Base-by-base conservation (phyloP, 257 asterid genomes). In the Salvia splendens region DNA sequence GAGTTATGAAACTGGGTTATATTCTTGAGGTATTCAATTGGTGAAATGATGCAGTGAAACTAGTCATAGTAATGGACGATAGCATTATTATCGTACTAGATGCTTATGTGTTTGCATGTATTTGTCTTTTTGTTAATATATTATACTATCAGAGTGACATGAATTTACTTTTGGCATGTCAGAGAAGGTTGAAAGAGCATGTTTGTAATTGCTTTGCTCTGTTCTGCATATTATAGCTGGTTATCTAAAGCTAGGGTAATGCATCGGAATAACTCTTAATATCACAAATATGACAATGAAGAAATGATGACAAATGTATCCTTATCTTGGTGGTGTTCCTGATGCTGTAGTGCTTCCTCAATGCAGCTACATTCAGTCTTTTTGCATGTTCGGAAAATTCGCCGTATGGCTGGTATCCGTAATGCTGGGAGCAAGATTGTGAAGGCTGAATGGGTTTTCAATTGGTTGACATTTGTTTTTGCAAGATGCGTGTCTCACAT, bases 331-430 rank as follows among this genome's bases (percentile, higher is more conserved):
- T 24, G 41, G 64, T 61, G 43, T 66, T 65, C 43, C 45, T 70
- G 63, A 70, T 58, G 24, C 50, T 50, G 15, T 12, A 12, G 7
- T 45, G 63, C 66, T 42, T 75, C 32, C 62, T 61, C 9, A 16
- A 41, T 79, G 82, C 82, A 88, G 95, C 59, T 92, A 65, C 97
- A 89, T 71, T 89, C 95, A 0, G 68, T 87, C 48, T 84, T 89
- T 64, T 61, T 89, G 62, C 98, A 92, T 52, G 64, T 77, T 12
- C 70, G 97, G 9, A 89, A 92, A 74, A 62, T 89, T 40, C 81
- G 97, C 46, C 72, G 97, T 43, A 87, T 92, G 97, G 90, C 85
- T 16, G 92, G 96, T 5, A 51, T 87, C 69, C 96, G 89, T 16
- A 86, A 85, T 78, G 74, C 83, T 12, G 76, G 59, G 43, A 79